These are phyloP conservation scores for Tylopilus sp. DNA, from an alignment of 768 basidiomycete species.

Conservation along the genomic window DNA sequence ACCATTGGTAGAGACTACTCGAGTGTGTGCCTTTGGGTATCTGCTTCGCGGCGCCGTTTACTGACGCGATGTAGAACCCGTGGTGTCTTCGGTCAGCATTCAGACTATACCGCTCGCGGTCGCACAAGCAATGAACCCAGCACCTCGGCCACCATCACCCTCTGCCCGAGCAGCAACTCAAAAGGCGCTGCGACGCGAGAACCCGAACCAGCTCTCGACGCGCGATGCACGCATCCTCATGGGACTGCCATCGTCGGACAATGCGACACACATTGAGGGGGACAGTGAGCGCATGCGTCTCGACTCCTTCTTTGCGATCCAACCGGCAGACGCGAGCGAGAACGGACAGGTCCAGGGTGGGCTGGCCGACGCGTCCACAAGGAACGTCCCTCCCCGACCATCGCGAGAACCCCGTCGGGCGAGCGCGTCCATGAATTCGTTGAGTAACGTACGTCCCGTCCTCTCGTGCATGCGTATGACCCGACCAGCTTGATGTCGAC, in stretches of 20 bases:
- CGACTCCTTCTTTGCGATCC: conserved; percentile 55
- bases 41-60: not conserved
- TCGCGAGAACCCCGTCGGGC: conserved; percentile 58
- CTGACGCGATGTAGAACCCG: conserved; percentile 58
- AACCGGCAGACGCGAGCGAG: conserved; percentile 24
- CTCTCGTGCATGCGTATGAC: not conserved
- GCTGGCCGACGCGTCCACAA: conserved; percentile 5
- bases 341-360: conserved; percentile 13
- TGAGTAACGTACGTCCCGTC: conserved; percentile 18
- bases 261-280: conserved; percentile 17
- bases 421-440: conserved; percentile 27
- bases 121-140: conserved; percentile 95
- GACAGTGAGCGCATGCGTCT: conserved; percentile 47
- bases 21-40: conserved; percentile 47
- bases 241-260: conserved; percentile 43
- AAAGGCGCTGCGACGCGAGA: conserved; percentile 78
- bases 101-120: conserved; percentile 93
- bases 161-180: conserved; percentile 84
- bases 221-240: conserved; percentile 78
- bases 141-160: conserved; percentile 92
- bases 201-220: conserved; percentile 76
- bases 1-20: conserved; percentile 93
- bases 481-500: not conserved
- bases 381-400: conserved; percentile 58
- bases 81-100: conserved; percentile 94